Conservation (phyloP, 805 yeast genomes). For the Nakazawaea wickerhamii region DNA sequence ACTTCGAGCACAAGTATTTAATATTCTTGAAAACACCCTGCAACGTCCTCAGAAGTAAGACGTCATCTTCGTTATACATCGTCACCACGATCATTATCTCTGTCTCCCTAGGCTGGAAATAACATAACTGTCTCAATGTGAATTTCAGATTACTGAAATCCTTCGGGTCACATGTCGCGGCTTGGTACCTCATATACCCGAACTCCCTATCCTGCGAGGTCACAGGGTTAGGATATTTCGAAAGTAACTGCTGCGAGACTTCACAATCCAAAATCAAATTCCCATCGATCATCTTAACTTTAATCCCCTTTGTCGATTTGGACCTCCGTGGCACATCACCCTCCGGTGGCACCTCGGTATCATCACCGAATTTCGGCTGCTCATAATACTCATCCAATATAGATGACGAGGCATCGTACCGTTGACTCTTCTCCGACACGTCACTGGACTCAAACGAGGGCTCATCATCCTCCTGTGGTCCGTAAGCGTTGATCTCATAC, state of each 20-base stretch:
- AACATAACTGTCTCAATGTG: constrained; percentile 78
- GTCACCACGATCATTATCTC: constrained; percentile 85
- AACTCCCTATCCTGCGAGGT: constrained; percentile 50
- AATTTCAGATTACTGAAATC: constrained; percentile 58
- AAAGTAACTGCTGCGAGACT: constrained; percentile 62
- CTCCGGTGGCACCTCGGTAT: constrained; percentile 4
- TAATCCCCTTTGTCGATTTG: constrained; percentile 11
- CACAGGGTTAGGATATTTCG: constrained; percentile 42
- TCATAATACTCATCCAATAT: constrained; percentile 8
- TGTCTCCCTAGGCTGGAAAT: constrained; percentile 71
- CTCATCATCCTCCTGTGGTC: constrained; percentile 4
- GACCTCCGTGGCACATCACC: constrained; percentile 9
- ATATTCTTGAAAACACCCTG: constrained; percentile 90
- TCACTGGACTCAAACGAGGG: constrained; percentile 4
- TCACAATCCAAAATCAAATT: constrained; percentile 87
- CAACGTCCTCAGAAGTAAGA: constrained; percentile 75
- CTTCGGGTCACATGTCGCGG: constrained; percentile 88
- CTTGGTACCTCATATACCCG: constrained; percentile 86
- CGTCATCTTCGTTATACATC: constrained; percentile 85
- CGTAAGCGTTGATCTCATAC: constrained; percentile 16
- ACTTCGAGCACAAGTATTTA: constrained; percentile 60
- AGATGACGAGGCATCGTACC: not conserved
- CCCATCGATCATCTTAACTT: constrained; percentile 58
- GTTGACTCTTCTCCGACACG: not conserved
- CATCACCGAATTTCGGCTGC: constrained; percentile 9